Percentiles rank a stretch among this genome's conserved stretches.
phyloP scores from a whole-genome alignment of 192 early-diverging fungal species.

The Linnemannia zychae region DNA sequence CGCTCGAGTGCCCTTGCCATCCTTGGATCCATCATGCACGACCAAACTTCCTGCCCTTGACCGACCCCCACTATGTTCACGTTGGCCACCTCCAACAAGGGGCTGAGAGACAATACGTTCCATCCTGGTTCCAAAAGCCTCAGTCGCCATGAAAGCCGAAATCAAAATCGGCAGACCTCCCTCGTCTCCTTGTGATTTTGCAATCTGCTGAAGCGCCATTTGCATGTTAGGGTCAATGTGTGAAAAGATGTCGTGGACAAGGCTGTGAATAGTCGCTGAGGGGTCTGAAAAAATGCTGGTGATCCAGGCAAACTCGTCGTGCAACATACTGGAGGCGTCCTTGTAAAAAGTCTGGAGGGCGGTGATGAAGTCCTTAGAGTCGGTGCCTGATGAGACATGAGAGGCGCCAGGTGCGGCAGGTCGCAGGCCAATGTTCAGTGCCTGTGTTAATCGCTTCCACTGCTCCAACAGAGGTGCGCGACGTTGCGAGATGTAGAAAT shows the following conservation, averaged over 20 bases:
- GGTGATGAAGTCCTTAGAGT: constrained; percentile 46
- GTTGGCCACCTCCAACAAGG: constrained; percentile 40
- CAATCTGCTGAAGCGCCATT: constrained; percentile 25
- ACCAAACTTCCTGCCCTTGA: constrained; percentile 43
- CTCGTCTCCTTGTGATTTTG: constrained; percentile 44
- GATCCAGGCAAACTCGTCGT: constrained; percentile 72
- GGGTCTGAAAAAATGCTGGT: constrained; percentile 69
- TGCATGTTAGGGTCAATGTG: constrained; percentile 66
- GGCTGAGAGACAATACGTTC: constrained; percentile 68
- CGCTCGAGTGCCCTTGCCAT: constrained; percentile 3
- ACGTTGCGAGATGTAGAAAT: constrained; percentile 69
- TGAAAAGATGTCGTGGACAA: constrained; percentile 66
- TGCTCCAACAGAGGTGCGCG: constrained; percentile 60
- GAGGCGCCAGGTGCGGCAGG: not conserved
- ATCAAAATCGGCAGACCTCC: constrained; percentile 58
- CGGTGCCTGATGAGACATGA: not conserved
- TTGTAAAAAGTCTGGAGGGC: constrained; percentile 67
- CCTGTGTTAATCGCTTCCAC: constrained; percentile 56
- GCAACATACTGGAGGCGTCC: constrained; percentile 62
- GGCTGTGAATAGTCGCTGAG: constrained; percentile 56
- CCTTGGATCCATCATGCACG: constrained; percentile 23
- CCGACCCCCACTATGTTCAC: constrained; percentile 28
- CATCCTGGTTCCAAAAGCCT: constrained; percentile 66
- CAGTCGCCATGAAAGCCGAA: constrained; percentile 63
- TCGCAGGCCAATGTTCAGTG: constrained; percentile 7